phyloP scores from a whole-genome alignment of 306 rosid species.

The Begonia peltatifolia region DNA sequence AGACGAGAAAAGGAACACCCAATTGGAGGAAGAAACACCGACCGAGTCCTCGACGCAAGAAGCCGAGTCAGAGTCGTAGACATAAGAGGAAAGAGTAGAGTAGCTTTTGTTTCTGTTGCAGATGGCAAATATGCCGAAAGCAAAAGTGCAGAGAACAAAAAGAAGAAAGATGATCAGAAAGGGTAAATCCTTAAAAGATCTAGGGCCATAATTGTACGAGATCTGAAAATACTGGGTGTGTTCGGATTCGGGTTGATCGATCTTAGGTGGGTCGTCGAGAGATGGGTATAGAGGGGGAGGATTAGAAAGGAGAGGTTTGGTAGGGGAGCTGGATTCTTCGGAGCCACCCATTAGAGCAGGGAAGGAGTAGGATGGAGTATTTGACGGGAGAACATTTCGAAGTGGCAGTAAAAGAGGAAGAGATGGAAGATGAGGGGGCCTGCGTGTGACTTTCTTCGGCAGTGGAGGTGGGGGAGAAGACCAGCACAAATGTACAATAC shows the following conservation, averaged over 20 bases:
- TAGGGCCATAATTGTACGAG: slow-evolving; percentile 51
- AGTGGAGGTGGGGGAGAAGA: neutral
- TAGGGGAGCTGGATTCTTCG: slow-evolving; percentile 37
- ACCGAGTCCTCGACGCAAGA: slow-evolving; percentile 29
- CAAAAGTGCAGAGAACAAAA: slow-evolving; percentile 49
- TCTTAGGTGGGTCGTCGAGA: slow-evolving; percentile 19
- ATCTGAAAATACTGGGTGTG: slow-evolving; percentile 53
- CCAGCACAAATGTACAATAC: too few species aligned
- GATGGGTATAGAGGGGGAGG: slow-evolving; percentile 16
- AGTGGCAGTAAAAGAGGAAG: neutral
- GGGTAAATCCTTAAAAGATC: slow-evolving; percentile 59
- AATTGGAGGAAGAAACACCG: slow-evolving; percentile 1
- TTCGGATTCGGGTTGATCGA: slow-evolving; percentile 31
- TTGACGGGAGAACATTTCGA: neutral
- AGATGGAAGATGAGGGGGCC: neutral
- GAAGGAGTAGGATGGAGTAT: too few species aligned
- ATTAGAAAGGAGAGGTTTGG: slow-evolving; percentile 43
- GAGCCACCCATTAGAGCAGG: slow-evolving; percentile 26
- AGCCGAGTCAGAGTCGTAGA: slow-evolving; percentile 32
- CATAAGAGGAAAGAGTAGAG: slow-evolving; percentile 36
- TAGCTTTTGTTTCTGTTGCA: slow-evolving; percentile 38
- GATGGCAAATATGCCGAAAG: slow-evolving; percentile 56
- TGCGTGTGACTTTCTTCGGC: neutral
- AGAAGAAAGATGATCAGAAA: slow-evolving; percentile 57
- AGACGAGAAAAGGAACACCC: slow-evolving; percentile 8